Conservation (phyloP, 495 filamentous ascomycete species). For the Talaromyces wortmannii region DNA sequence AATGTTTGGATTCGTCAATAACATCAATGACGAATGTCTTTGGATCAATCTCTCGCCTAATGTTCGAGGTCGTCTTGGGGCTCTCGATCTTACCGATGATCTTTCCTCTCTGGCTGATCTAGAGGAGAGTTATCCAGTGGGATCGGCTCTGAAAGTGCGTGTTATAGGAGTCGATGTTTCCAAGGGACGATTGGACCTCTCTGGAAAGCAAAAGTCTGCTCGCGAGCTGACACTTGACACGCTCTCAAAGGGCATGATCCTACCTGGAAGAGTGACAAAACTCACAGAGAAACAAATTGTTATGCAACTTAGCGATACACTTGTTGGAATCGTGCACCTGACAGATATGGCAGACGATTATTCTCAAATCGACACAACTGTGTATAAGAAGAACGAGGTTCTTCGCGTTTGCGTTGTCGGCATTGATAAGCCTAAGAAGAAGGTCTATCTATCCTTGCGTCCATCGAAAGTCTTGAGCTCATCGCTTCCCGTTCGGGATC, state of each 20-base stretch:
- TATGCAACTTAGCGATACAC: constrained; percentile 71
- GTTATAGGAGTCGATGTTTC: constrained; percentile 69
- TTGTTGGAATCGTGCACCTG: constrained; percentile 68
- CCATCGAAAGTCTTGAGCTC: constrained; percentile 87
- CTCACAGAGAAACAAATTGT: constrained; percentile 74
- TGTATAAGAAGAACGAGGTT: constrained; percentile 74
- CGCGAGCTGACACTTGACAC: constrained; percentile 26
- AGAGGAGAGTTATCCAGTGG: constrained; percentile 78
- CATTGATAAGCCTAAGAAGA: constrained; percentile 78
- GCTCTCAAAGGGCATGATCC: constrained; percentile 65
- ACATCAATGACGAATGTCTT: constrained; percentile 63
- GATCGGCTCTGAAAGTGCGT: constrained; percentile 72
- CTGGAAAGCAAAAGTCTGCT: constrained; percentile 52
- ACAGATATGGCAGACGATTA: constrained; percentile 84
- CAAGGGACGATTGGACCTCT: constrained; percentile 73
- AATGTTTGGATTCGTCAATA: constrained; percentile 83
- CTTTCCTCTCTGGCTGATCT: constrained; percentile 67
- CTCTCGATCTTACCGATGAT: constrained; percentile 81
- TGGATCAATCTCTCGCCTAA: constrained; percentile 93
- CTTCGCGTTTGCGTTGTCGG: constrained; percentile 75
- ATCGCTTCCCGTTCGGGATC: constrained; percentile 73
- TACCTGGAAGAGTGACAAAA: constrained; percentile 79
- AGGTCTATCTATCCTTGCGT: constrained; percentile 69
- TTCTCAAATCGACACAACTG: constrained; percentile 58
- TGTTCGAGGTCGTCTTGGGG: constrained; percentile 73